These are phyloP conservation scores for Magnaporthiopsis rhizophila DNA, from an alignment of 2,329 filamentous ascomycete genomes.

Conservation along the genomic window DNA sequence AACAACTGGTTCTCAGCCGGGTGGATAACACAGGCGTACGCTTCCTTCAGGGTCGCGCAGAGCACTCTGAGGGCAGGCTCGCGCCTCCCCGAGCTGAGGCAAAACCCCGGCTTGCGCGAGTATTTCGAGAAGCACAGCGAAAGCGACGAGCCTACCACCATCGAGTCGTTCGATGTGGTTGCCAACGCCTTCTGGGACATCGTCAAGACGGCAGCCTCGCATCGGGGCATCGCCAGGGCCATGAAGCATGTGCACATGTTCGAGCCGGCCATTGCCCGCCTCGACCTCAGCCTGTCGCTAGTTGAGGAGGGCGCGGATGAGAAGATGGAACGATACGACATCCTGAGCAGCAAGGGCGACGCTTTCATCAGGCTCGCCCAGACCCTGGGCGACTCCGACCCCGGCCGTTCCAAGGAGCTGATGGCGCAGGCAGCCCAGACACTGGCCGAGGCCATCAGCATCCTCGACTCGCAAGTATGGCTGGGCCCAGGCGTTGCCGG, in stretches of 20 bases:
- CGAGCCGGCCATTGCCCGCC: constrained; percentile 3
- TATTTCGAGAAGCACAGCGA: constrained; percentile 6
- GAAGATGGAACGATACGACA: background rate
- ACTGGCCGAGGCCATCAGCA: background rate
- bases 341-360: constrained; percentile 3
- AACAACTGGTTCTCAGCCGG: constrained; percentile 8
- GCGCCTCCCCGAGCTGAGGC: constrained; percentile 7
- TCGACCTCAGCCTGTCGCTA: constrained; percentile 6
- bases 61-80: constrained; percentile 3
- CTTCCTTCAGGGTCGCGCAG: constrained; percentile 5
- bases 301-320: background rate
- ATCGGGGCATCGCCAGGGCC: constrained; percentile 9
- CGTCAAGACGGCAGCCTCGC: constrained; percentile 7
- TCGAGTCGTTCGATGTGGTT: constrained; percentile 8
- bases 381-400: background rate
- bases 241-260: background rate
- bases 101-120: constrained; percentile 1
- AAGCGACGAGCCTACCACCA: background rate
- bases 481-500: background rate
- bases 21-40: background rate
- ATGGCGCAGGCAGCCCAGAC: background rate
- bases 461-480: background rate
- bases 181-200: constrained; percentile 10
- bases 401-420: background rate
- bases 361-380: background rate